These are phyloP conservation scores for Diaporthe humulicola DNA, from an alignment of 2,329 filamentous ascomycete genomes.

Conservation along the genomic window DNA sequence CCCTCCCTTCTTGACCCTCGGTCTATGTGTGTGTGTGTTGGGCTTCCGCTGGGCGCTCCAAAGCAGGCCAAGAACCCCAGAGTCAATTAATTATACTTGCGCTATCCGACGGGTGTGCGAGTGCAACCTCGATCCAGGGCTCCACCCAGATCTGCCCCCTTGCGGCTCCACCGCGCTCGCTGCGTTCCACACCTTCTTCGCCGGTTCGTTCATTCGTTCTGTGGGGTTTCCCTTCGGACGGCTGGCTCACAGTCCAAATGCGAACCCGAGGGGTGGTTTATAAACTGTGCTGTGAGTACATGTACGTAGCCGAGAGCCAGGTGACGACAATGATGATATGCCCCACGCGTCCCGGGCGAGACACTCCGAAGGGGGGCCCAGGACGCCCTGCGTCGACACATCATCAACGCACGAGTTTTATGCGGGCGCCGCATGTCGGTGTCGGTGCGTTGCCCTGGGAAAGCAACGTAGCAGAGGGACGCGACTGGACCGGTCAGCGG, in stretches of 20 bases:
- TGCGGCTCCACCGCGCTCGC: not conserved
- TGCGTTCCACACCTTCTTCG: not conserved
- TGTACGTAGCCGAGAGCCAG: not conserved
- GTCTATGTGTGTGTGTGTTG: not conserved
- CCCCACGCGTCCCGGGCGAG: not conserved
- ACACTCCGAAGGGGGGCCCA: not conserved
- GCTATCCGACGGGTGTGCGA: not conserved
- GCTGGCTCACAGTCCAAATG: not conserved
- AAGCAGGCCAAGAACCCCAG: not conserved
- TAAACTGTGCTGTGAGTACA: not conserved
- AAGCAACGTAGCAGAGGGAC: not conserved
- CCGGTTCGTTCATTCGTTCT: not conserved
- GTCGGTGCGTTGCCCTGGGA: not conserved
- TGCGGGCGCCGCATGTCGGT: not conserved
- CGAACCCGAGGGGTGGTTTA: not conserved
- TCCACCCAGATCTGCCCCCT: constrained; percentile 21
- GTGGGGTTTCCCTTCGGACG: not conserved
- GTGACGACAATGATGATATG: not conserved
- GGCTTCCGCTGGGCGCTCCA: not conserved
- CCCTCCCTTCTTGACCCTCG: not conserved
- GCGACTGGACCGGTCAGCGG: constrained; percentile 10
- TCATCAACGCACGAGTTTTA: not conserved
- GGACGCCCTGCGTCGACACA: not conserved
- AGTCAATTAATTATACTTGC: not conserved
- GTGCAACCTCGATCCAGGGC: constrained; percentile 28